Evolutionary conservation across 1,284 basidiomycete genomes (phyloP).

Genomic region (Naganishia albida): DNA sequence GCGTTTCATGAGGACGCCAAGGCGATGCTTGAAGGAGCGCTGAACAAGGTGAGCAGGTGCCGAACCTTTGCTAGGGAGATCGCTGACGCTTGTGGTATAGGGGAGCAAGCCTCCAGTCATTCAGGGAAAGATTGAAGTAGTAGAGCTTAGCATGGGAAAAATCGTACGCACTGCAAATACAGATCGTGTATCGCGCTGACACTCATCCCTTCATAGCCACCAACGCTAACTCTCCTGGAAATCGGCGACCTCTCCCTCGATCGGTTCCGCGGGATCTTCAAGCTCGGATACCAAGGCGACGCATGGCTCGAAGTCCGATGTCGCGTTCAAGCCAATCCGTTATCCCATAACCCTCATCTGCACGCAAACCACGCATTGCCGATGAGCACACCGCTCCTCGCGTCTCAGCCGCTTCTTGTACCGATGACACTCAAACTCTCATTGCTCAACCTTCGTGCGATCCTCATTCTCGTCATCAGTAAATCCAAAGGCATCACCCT

Average conservation of each 20-base stretch:
- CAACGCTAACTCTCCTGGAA: slow-evolving; percentile 94
- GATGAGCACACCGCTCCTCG: slow-evolving; percentile 77
- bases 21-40: slow-evolving; percentile 87
- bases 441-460: slow-evolving; percentile 87
- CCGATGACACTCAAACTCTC: slow-evolving; percentile 98
- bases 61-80: neutral
- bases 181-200: neutral
- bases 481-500: slow-evolving; percentile 97
- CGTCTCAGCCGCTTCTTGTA: slow-evolving; percentile 88
- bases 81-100: slow-evolving; percentile 31
- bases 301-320: slow-evolving; percentile 94
- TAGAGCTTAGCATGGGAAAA: slow-evolving; percentile 96
- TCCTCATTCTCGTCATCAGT: slow-evolving; percentile 95
- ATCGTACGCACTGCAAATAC: slow-evolving; percentile 64
- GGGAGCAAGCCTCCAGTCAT: slow-evolving; percentile 97
- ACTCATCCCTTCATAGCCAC: slow-evolving; percentile 64
- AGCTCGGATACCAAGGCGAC: slow-evolving; percentile 92
- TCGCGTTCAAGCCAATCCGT: slow-evolving; percentile 67
- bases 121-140: slow-evolving; percentile 94
- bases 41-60: slow-evolving; percentile 69
- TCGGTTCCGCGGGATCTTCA: slow-evolving; percentile 95
- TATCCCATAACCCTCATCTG: slow-evolving; percentile 77
- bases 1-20: slow-evolving; percentile 92
- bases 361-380: slow-evolving; percentile 70
- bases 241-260: slow-evolving; percentile 95